phyloP scores from a whole-genome alignment of 2,329 filamentous ascomycete species.

The Sclerotinia trifoliorum region DNA sequence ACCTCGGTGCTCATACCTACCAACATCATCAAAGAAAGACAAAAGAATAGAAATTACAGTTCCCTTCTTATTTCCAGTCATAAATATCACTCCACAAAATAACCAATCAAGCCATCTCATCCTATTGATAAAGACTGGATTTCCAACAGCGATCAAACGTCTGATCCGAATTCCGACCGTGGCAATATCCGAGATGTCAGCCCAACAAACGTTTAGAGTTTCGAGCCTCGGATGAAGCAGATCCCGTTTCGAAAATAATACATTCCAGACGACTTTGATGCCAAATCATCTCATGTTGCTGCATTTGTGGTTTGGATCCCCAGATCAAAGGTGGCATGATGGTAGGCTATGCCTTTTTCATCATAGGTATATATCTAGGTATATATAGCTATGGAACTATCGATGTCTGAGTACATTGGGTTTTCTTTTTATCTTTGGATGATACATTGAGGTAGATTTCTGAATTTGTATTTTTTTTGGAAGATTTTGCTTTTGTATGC shows the following conservation, averaged over 20 bases:
- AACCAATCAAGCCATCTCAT: conserved; percentile 1
- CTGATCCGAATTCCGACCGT: not conserved
- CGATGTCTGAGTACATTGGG: not conserved
- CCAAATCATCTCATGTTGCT: not conserved
- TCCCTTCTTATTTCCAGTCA: not conserved
- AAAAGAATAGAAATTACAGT: too few relatives aligned
- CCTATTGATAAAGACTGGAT: not conserved
- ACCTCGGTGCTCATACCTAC: not conserved
- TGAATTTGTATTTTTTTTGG: not conserved
- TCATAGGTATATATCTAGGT: not conserved
- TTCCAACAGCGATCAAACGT: not conserved
- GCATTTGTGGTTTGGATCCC: not conserved
- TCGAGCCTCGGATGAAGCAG: conserved; percentile 19
- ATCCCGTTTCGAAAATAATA: conserved; percentile 7
- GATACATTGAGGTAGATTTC: not conserved
- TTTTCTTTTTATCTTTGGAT: not conserved
- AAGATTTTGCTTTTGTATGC: not conserved
- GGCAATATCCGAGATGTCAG: conserved; percentile 7
- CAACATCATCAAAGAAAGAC: not conserved
- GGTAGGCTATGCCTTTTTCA: conserved; percentile 12
- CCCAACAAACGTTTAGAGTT: not conserved
- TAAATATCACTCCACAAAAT: not conserved
- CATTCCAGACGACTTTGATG: conserved; percentile 10
- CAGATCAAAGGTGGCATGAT: not conserved
- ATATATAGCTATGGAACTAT: not conserved